Percentiles rank a stretch among this genome's conserved stretches.
These are phyloP conservation scores for Aspergillus neotritici DNA, from an alignment of 2,329 filamentous ascomycete species.

Conservation along the genomic window DNA sequence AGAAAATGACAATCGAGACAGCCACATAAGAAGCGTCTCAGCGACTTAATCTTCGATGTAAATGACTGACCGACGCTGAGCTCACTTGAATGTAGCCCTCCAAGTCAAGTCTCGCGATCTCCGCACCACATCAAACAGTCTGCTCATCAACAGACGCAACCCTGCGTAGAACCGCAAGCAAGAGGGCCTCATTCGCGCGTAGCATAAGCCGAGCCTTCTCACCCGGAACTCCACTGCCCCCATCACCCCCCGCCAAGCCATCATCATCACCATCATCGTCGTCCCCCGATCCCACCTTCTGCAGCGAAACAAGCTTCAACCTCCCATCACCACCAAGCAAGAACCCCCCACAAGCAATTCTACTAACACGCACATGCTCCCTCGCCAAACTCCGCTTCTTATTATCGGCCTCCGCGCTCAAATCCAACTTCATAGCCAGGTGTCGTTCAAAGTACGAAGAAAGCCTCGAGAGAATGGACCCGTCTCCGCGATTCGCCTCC, in stretches of 20 bases:
- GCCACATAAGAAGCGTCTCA: no score
- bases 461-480: slow-evolving; percentile 24
- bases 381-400: slow-evolving; percentile 5
- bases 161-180: slow-evolving; percentile 27
- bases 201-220: slow-evolving; percentile 19
- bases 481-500: slow-evolving; percentile 6
- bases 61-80: no score
- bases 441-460: slow-evolving; percentile 34
- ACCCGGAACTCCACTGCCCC: slow-evolving; percentile 10
- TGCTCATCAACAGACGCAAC: slow-evolving; percentile 20
- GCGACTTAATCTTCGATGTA: no score
- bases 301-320: slow-evolving; percentile 32
- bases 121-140: neutral
- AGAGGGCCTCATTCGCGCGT: slow-evolving; percentile 28
- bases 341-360: slow-evolving; percentile 36
- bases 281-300: slow-evolving; percentile 1
- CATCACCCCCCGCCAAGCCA: slow-evolving; percentile 7
- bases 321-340: slow-evolving; percentile 35
- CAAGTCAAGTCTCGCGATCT: no score
- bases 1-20: no score
- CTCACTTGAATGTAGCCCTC: no score
- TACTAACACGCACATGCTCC: slow-evolving; percentile 31
- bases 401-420: slow-evolving; percentile 16
- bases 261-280: slow-evolving; percentile 10
- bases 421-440: slow-evolving; percentile 36